phyloP scores from a whole-genome alignment of 192 early-diverging fungal genomes.

The Entomortierella parvispora region DNA sequence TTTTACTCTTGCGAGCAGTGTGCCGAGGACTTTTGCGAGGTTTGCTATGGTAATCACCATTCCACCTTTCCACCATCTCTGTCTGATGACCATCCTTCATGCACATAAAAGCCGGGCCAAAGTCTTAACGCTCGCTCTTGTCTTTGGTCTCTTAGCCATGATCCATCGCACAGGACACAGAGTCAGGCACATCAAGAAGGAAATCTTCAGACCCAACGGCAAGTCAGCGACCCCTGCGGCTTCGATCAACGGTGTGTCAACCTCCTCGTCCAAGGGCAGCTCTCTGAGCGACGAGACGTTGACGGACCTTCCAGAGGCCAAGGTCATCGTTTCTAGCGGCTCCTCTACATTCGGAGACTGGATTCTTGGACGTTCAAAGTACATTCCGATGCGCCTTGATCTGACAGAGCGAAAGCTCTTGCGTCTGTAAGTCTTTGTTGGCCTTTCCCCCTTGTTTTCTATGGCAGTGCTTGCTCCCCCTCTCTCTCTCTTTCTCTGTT shows the following conservation, averaged over 20 bases:
- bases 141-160: conserved; percentile 53
- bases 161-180: conserved; percentile 84
- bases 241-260: conserved; percentile 20
- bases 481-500: neutral
- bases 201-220: conserved; percentile 34
- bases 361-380: conserved; percentile 89
- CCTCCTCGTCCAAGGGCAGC: conserved; percentile 30
- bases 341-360: conserved; percentile 77
- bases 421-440: conserved; percentile 68
- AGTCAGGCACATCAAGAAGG: conserved; percentile 61
- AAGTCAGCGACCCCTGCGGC: conserved; percentile 13
- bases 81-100: too few species aligned
- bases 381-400: conserved; percentile 92
- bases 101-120: too few species aligned
- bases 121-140: neutral
- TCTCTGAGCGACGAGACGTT: conserved; percentile 34
- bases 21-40: conserved; percentile 89
- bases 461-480: neutral
- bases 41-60: conserved; percentile 71
- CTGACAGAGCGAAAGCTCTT: conserved; percentile 92
- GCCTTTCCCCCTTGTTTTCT: neutral
- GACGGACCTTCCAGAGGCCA: conserved; percentile 36
- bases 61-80: too few species aligned
- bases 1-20: conserved; percentile 83
- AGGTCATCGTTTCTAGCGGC: conserved; percentile 48